Evolutionary conservation across 2,329 filamentous ascomycete species (phyloP), one percentile per base, ranked within the genome.

Genomic region (Pseudopithomyces maydicus): DNA sequence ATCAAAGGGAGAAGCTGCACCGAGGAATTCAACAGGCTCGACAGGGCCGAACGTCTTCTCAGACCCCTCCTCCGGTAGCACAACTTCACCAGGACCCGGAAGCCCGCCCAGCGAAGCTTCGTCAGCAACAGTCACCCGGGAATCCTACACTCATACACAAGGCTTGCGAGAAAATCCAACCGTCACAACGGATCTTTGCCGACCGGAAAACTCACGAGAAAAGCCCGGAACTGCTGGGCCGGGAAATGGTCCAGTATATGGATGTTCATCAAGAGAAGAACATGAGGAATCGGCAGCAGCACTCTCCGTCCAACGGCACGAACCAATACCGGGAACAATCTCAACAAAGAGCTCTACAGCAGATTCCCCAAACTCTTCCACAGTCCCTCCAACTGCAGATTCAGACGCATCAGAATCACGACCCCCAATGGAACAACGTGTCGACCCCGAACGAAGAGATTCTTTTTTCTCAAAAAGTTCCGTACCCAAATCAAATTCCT

Each of bases 101-200:
- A 41, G 15, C 14, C 14, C 50, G 17, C 33, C 22, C 20, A 45
- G 35, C 10, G 44, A 36, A 14, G 7, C 29, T 29, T 43, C 57
- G 8, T 42, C 47, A 23, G 29, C 39, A 52, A 57, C 41, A 19
- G n/a, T 45, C 54, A 46, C 51, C 45, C 45, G 46, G 36, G 36
- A 38, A 8, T 36, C 22, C 11, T 10, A 36, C 15, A 23, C 47
- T 4, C 36, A 15, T 15, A 22, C 15, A 17, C 22, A 15, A 29
- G 15, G 17, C 15, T 15, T 42, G 6, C n/a, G 51, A 52, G 54
- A 46, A 33, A 33, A 23, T 20, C 29, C 53, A 35, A 32, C 32
- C 29, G 44, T 49, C 26, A 35, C 49, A 43, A 56, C 44, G 6
- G 38, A 23, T 11, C 4, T 41, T 8, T 32, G 33, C 8, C 35